These are phyloP conservation scores for Salvia sclarea DNA, from an alignment of 305 asterid species.

Conservation along the genomic window DNA sequence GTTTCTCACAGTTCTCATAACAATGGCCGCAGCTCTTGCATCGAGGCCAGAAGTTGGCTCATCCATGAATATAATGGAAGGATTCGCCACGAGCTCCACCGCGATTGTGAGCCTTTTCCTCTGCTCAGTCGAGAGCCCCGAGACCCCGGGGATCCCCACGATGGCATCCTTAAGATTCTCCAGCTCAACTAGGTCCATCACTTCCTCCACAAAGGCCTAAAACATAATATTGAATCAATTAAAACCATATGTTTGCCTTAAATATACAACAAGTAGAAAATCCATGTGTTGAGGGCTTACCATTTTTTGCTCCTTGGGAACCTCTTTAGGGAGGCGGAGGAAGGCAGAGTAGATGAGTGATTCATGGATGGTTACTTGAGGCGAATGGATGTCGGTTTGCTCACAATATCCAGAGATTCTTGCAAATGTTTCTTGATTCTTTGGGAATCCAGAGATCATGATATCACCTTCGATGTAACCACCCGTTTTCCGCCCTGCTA, in stretches of 20 bases:
- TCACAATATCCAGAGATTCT: slow-evolving; percentile 91
- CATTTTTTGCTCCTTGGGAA: slow-evolving; percentile 70
- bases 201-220: slow-evolving; percentile 73
- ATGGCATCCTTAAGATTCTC: slow-evolving; percentile 71
- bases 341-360: slow-evolving; percentile 82
- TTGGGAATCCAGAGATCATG: slow-evolving; percentile 81
- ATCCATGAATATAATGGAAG: slow-evolving; percentile 89
- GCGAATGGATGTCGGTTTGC: slow-evolving; percentile 89
- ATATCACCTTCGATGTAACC: slow-evolving; percentile 87
- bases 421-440: slow-evolving; percentile 85
- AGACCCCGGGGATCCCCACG: slow-evolving; percentile 83
- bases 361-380: slow-evolving; percentile 85
- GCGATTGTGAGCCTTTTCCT: slow-evolving; percentile 86
- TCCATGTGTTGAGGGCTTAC: slow-evolving; percentile 32
- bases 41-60: slow-evolving; percentile 93
- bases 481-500: slow-evolving; percentile 87
- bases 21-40: slow-evolving; percentile 93
- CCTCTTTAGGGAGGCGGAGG: slow-evolving; percentile 82
- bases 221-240: no score
- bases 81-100: slow-evolving; percentile 88
- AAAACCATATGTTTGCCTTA: background rate
- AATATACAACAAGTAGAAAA: background rate
- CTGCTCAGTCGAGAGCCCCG: slow-evolving; percentile 87
- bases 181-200: slow-evolving; percentile 82
- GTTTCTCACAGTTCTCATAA: slow-evolving; percentile 93